phyloP scores from a whole-genome alignment of 192 early-diverging fungal genomes.

The Geranomyces variabilis region DNA sequence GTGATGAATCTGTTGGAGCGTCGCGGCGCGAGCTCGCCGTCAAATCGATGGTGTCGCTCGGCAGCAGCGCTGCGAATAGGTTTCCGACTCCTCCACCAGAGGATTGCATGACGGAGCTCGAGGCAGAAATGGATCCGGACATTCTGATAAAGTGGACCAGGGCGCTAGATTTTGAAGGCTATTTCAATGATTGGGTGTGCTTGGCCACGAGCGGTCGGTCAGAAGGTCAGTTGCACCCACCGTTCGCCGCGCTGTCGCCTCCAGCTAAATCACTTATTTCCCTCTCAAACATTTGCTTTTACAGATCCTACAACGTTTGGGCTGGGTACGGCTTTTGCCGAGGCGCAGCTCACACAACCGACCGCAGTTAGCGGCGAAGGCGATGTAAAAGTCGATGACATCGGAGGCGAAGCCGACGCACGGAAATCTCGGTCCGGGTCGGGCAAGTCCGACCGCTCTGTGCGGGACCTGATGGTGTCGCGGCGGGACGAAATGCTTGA shows the following conservation, averaged over 20 bases:
- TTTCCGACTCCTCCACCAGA: conserved; percentile 19
- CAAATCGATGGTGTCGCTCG: not conserved
- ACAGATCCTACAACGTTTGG: conserved; percentile 27
- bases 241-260: not conserved
- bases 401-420: not conserved
- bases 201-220: conserved; percentile 50
- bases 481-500: conserved; percentile 19
- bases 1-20: not conserved
- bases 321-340: not conserved
- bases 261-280: not conserved
- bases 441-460: conserved; percentile 34
- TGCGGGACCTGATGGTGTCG: conserved; percentile 30
- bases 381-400: not conserved
- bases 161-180: conserved; percentile 56
- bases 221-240: conserved; percentile 34
- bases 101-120: conserved; percentile 36
- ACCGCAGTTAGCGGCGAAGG: too few relatives aligned
- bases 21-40: not conserved
- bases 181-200: conserved; percentile 49
- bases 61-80: not conserved
- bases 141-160: conserved; percentile 51
- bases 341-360: not conserved
- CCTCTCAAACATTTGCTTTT: not conserved
- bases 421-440: conserved; percentile 34
- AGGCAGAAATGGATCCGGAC: conserved; percentile 47